Conservation (phyloP, 1,139 yeast genomes). For the Yamadazyma diospyri region DNA sequence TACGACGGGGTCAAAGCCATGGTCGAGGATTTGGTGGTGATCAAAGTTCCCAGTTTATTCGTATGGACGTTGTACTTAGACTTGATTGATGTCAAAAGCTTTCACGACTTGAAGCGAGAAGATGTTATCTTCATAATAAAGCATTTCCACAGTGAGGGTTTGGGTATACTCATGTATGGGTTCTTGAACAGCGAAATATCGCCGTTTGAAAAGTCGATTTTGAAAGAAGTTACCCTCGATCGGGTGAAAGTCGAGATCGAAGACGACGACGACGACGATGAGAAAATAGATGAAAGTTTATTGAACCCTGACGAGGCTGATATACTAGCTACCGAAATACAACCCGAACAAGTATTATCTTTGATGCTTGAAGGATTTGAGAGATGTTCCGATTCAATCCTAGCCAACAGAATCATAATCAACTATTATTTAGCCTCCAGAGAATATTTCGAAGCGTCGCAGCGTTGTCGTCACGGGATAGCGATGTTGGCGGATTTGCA, state of each 20-base stretch:
- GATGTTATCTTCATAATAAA: slow-evolving; percentile 48
- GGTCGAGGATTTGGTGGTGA: slow-evolving; percentile 71
- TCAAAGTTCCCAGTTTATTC: slow-evolving; percentile 54
- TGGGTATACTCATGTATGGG: slow-evolving; percentile 61
- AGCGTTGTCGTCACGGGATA: slow-evolving; percentile 60
- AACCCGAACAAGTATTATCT: slow-evolving; percentile 54
- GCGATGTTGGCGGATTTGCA: slow-evolving; percentile 49
- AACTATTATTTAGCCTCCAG: slow-evolving; percentile 56
- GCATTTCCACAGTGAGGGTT: slow-evolving; percentile 57
- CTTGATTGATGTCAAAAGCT: slow-evolving; percentile 57
- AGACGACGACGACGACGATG: slow-evolving; percentile 17
- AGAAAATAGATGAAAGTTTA: slow-evolving; percentile 14
- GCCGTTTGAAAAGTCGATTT: slow-evolving; percentile 42
- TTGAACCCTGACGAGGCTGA: slow-evolving; percentile 12
- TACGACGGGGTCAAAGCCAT: slow-evolving; percentile 48
- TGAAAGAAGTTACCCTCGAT: slow-evolving; percentile 9
- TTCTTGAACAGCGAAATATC: slow-evolving; percentile 66
- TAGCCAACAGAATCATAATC: slow-evolving; percentile 65
- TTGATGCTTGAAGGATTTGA: slow-evolving; percentile 53
- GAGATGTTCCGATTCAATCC: slow-evolving; percentile 44
- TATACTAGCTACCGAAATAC: slow-evolving; percentile 14
- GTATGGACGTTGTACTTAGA: slow-evolving; percentile 82
- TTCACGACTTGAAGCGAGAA: slow-evolving; percentile 48
- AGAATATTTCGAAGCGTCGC: slow-evolving; percentile 64
- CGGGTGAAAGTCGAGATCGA: slow-evolving; percentile 12